A percentile compares a stretch with the other conserved stretches of the same genome.
phyloP scores from a whole-genome alignment of 176 grass and related monocot genomes.

The Bonia amplexicaulis region DNA sequence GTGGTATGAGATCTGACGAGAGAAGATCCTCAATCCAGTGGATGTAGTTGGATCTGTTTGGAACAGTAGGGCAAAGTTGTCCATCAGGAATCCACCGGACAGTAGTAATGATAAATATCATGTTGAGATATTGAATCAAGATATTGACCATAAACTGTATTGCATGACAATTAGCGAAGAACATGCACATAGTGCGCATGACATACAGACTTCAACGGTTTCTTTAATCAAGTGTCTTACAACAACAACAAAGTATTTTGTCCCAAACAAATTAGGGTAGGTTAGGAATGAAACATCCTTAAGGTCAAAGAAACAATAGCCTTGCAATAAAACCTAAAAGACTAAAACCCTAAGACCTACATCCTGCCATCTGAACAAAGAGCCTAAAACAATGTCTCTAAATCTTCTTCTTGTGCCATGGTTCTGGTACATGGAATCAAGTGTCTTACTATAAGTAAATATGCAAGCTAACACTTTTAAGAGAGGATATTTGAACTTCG shows the following conservation, averaged over 20 bases:
- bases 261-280: too few relatives aligned
- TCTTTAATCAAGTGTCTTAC: not conserved
- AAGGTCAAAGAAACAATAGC: too few relatives aligned
- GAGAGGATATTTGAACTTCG: not conserved
- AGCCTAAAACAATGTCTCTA: too few relatives aligned
- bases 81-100: constrained; percentile 93
- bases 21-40: constrained; percentile 97
- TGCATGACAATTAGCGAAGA: not conserved
- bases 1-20: constrained; percentile 60
- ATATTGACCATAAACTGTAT: not conserved
- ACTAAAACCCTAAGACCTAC: too few relatives aligned
- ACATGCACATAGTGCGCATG: not conserved
- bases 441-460: not conserved
- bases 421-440: not conserved
- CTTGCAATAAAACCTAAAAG: too few relatives aligned
- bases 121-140: not conserved
- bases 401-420: too few relatives aligned
- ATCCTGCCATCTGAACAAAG: too few relatives aligned
- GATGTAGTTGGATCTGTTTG: constrained; percentile 91
- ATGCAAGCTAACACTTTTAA: not conserved
- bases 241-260: too few relatives aligned
- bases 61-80: constrained; percentile 82
- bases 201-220: not conserved
- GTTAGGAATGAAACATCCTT: too few relatives aligned
- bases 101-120: constrained; percentile 2